phyloP scores from a whole-genome alignment of 371 early-diverging fungal genomes.

The Mucor racemosus region DNA sequence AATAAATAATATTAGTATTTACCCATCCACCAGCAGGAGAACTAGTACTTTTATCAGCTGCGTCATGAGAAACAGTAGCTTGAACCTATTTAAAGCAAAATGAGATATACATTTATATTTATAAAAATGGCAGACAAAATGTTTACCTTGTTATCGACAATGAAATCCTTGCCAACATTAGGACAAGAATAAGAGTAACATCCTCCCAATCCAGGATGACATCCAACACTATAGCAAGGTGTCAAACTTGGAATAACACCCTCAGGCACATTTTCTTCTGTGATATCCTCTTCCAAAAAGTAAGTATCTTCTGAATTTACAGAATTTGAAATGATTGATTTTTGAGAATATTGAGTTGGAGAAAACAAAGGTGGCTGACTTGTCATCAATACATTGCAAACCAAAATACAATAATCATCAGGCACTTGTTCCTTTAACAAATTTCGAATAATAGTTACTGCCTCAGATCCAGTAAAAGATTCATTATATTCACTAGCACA shows the following conservation, averaged over 20 bases:
- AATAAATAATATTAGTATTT: background rate
- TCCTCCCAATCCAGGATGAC: slow-evolving; percentile 26
- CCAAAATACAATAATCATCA: slow-evolving; percentile 27
- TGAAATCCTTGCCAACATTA: slow-evolving; percentile 24
- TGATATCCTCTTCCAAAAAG: slow-evolving; percentile 33
- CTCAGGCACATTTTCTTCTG: slow-evolving; percentile 23
- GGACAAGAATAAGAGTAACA: slow-evolving; percentile 39
- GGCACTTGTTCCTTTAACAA: slow-evolving; percentile 29
- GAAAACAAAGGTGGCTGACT: slow-evolving; percentile 32
- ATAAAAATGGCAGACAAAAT: too few species aligned
- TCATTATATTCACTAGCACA: slow-evolving; percentile 44
- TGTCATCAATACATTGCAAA: slow-evolving; percentile 33
- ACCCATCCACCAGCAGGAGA: slow-evolving; percentile 30
- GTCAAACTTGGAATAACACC: slow-evolving; percentile 35
- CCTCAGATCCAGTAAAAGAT: slow-evolving; percentile 40
- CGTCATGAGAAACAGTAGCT: slow-evolving; percentile 10
- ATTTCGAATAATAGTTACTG: slow-evolving; percentile 29
- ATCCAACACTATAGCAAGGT: slow-evolving; percentile 30
- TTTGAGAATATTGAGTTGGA: slow-evolving; percentile 38
- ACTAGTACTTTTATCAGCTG: slow-evolving; percentile 1
- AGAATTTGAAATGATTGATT: slow-evolving; percentile 33
- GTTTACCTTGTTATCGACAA: slow-evolving; percentile 18
- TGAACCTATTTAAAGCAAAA: background rate
- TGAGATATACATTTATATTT: background rate
- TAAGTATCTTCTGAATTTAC: slow-evolving; percentile 43